Percentiles rank a stretch among this genome's conserved stretches.
Evolutionary conservation across 106 monocot genomes (phyloP).

Genomic region (Dioscorea alata): DNA sequence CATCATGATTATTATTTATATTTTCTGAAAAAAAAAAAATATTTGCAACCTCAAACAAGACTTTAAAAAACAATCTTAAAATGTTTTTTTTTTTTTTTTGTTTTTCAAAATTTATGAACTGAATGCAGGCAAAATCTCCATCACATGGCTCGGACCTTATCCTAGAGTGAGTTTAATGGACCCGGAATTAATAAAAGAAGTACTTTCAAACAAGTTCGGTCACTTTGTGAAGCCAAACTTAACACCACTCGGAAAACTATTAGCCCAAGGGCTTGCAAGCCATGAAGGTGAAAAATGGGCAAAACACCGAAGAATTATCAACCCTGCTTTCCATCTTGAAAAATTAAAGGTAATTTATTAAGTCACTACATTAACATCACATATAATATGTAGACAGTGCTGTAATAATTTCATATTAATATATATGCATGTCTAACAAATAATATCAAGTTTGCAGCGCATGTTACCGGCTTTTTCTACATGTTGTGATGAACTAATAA

Average conservation of each 20-base stretch:
- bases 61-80: no score
- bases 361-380: not conserved
- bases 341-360: slow-evolving; percentile 56
- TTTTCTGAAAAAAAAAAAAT: no score
- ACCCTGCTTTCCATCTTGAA: slow-evolving; percentile 78
- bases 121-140: not conserved
- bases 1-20: no score
- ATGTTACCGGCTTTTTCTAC: slow-evolving; percentile 53
- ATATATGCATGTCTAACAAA: not conserved
- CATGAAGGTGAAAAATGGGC: slow-evolving; percentile 79
- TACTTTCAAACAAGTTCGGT: slow-evolving; percentile 15
- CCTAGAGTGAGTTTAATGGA: slow-evolving; percentile 16
- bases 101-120: no score
- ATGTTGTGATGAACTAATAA: slow-evolving; percentile 40
- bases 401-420: no score
- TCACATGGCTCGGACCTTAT: slow-evolving; percentile 14
- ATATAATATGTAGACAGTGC: no score
- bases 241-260: slow-evolving; percentile 5
- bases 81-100: no score
- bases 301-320: slow-evolving; percentile 58
- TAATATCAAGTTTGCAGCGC: slow-evolving; percentile 14
- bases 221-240: slow-evolving; percentile 14
- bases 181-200: slow-evolving; percentile 20
- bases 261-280: slow-evolving; percentile 33
- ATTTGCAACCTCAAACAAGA: no score